Conservation (phyloP, 768 basidiomycete species). For the Filobasidium floriforme region DNA sequence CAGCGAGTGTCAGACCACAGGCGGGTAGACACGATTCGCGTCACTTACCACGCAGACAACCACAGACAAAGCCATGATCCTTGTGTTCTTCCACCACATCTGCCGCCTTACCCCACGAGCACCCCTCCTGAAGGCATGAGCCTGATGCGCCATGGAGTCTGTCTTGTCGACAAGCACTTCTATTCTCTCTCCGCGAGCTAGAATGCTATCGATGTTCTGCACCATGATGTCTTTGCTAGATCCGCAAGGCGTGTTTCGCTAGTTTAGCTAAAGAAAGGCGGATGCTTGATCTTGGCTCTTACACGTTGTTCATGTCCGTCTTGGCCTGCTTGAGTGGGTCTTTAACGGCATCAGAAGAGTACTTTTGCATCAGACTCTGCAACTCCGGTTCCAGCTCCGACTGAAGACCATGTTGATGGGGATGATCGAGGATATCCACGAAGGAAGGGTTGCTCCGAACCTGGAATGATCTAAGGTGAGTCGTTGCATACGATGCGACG, state of each 20-base stretch:
- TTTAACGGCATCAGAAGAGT: slow-evolving; percentile 62
- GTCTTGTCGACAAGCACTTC: slow-evolving; percentile 96
- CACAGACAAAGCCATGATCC: slow-evolving; percentile 53
- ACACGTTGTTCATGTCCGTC: slow-evolving; percentile 57
- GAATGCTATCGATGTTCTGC: slow-evolving; percentile 93
- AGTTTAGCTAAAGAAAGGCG: slow-evolving; percentile 1
- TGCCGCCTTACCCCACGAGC: slow-evolving; percentile 55
- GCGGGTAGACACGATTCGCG: slow-evolving; percentile 44
- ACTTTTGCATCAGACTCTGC: slow-evolving; percentile 66
- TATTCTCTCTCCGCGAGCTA: slow-evolving; percentile 87
- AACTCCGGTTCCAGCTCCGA: slow-evolving; percentile 46
- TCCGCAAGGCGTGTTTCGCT: neutral
- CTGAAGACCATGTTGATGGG: slow-evolving; percentile 29
- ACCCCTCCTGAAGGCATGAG: slow-evolving; percentile 83
- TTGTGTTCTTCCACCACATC: slow-evolving; percentile 48
- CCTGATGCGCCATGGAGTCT: slow-evolving; percentile 86
- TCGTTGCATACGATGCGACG: no score
- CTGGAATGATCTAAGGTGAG: slow-evolving; percentile 12
- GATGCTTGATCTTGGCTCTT: slow-evolving; percentile 1
- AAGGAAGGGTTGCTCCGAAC: slow-evolving; percentile 43
- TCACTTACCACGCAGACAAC: slow-evolving; percentile 50
- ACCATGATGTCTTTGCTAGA: slow-evolving; percentile 85
- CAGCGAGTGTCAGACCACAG: slow-evolving; percentile 48
- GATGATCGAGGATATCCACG: slow-evolving; percentile 27
- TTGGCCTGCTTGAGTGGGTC: slow-evolving; percentile 89